Base-by-base conservation (phyloP, 176 grass and related monocot species). In the Musa itinerans region DNA sequence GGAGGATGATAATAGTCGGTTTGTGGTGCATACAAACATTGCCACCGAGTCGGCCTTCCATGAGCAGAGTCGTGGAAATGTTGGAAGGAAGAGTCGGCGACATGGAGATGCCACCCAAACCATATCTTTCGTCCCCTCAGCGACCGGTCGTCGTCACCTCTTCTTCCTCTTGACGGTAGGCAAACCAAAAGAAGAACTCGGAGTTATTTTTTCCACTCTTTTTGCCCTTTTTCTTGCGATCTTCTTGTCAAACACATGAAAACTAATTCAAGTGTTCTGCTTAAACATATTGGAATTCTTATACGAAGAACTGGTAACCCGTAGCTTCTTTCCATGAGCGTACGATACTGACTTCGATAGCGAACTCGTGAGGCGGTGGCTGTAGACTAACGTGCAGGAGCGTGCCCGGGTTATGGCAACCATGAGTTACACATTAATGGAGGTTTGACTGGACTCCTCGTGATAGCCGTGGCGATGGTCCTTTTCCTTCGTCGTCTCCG, bases 51-150 rank as follows among this genome's bases (percentile, higher is more conserved):
- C 86, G 84, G 0, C 90, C 90, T 65, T 68, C 82, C 2, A 92
- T 89, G 76, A 86, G 73, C 26, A 83, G 17, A 54, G 90, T 83
- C 4, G 17, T 78, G 19, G 83, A 92, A 72, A 92, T 92, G 84
- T 23, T 92, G 10, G 78, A 85, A 57, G 86, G 70, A 51, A 78
- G 17, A 55, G 57, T 85, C 53, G 16, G 75, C 0, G 73, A 85
- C 76, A 15, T 92, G 56, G 57, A 83, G 56, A 81, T 89, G 34
- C 84, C 90, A 16, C 84, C 87, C 0, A 89, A 85, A 64, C 75
- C 91, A 29, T 90, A 85, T n/a, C 2, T 70, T 70, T 70, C 68
- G 19, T 70, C 43, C 20, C 29, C 25, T 19, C 34, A 1, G 16
- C 5, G 67, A 69, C 50, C 67, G 1, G 67, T 50, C 26, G 15